A percentile compares a stretch with the other conserved stretches of the same genome.
Conservation (phyloP, 2,329 filamentous ascomycete genomes). For the Curvularia sp. region DNA sequence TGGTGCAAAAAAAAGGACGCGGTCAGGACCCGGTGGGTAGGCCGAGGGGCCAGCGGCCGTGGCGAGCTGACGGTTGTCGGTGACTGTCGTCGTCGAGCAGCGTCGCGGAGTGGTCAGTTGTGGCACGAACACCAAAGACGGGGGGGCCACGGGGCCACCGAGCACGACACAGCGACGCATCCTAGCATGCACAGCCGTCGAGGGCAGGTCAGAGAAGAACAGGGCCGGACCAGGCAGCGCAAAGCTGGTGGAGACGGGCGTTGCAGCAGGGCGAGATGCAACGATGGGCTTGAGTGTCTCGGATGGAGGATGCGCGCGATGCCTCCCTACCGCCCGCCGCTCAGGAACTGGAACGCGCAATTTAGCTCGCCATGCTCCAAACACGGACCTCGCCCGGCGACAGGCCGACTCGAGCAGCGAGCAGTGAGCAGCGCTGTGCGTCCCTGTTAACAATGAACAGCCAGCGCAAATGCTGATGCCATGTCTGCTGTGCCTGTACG, state of each 20-base stretch:
- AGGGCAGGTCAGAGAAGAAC: neutral
- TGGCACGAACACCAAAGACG: conserved; percentile 8
- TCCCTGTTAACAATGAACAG: too few relatives aligned
- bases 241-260: neutral
- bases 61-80: conserved; percentile 9
- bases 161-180: neutral
- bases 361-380: conserved; percentile 17
- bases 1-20: conserved; percentile 2
- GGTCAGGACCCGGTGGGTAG: conserved; percentile 3
- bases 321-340: conserved; percentile 19
- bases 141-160: neutral
- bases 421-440: neutral
- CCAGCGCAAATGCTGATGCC: neutral
- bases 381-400: conserved; percentile 12
- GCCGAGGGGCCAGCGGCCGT: conserved; percentile 9
- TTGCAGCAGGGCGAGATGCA: neutral
- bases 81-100: conserved; percentile 1
- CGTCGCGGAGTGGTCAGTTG: conserved; percentile 4
- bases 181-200: neutral
- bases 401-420: neutral
- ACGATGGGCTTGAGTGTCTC: neutral
- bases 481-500: too few relatives aligned
- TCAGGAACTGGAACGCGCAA: conserved; percentile 19
- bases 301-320: conserved; percentile 17
- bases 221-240: neutral